A percentile compares a stretch with the other conserved stretches of the same genome.
phyloP scores from a whole-genome alignment of 192 early-diverging fungal genomes.

The Physocladia obscura region DNA sequence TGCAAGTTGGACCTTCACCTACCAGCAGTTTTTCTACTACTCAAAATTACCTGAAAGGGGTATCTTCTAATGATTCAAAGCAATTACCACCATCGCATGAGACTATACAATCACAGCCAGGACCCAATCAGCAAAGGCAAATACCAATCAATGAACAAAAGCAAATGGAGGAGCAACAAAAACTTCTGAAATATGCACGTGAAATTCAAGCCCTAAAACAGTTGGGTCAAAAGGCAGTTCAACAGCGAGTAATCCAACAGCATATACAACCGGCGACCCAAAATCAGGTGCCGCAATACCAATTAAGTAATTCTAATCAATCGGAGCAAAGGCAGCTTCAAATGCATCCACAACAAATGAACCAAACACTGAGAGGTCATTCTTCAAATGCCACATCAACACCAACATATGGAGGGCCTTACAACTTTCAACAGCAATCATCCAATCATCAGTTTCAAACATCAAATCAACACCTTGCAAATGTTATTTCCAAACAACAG shows the following conservation, averaged over 20 bases:
- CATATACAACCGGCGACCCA: neutral
- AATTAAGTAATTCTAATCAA: neutral
- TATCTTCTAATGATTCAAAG: too few relatives aligned
- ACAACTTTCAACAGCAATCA: too few relatives aligned
- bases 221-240: neutral
- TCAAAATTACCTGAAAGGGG: too few relatives aligned
- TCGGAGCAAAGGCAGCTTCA: neutral
- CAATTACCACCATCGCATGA: too few relatives aligned
- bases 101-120: neutral
- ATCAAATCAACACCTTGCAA: neutral
- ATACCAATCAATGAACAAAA: neutral
- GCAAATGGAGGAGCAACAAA: neutral
- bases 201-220: neutral
- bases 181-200: neutral
- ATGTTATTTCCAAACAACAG: too few relatives aligned
- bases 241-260: neutral
- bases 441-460: neutral
- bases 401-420: too few relatives aligned
- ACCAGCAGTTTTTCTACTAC: too few relatives aligned
- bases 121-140: neutral
- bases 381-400: too few relatives aligned
- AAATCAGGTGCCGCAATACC: neutral
- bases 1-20: too few relatives aligned
- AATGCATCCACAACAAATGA: too few relatives aligned
- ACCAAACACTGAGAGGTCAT: too few relatives aligned